Evolutionary conservation across 139 green algal genomes (phyloP).

Genomic region (Tetradesmus obliquus): DNA sequence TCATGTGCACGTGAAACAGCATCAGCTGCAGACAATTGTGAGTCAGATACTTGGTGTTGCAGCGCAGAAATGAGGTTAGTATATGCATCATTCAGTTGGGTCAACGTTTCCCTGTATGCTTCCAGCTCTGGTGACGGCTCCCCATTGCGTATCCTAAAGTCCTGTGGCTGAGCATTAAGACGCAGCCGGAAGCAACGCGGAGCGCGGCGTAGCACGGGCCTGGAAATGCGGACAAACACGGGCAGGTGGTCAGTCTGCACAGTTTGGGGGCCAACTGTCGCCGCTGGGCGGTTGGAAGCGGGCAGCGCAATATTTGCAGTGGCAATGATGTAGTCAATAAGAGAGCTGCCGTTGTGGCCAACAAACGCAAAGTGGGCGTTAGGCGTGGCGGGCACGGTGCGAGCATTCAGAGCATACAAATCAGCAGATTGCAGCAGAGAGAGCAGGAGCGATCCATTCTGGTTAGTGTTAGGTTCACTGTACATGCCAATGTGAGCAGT

Average conservation of each 20-base stretch:
- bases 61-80: background rate
- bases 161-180: background rate
- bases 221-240: background rate
- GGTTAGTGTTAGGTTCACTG: background rate
- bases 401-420: constrained; percentile 4
- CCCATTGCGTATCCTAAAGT: background rate
- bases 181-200: background rate
- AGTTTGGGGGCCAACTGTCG: background rate
- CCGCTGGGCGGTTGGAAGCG: background rate
- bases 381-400: background rate
- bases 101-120: background rate
- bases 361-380: background rate
- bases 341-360: background rate
- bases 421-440: background rate
- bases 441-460: background rate
- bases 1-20: background rate
- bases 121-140: background rate
- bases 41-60: background rate
- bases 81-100: background rate
- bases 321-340: background rate
- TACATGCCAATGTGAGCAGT: constrained; percentile 6
- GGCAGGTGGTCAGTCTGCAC: background rate
- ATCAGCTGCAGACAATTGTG: background rate
- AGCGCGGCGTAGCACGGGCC: background rate
- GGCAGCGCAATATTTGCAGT: background rate